Evolutionary conservation across 1,284 basidiomycete genomes (phyloP).

Genomic region (Ceratobasidium sp.): DNA sequence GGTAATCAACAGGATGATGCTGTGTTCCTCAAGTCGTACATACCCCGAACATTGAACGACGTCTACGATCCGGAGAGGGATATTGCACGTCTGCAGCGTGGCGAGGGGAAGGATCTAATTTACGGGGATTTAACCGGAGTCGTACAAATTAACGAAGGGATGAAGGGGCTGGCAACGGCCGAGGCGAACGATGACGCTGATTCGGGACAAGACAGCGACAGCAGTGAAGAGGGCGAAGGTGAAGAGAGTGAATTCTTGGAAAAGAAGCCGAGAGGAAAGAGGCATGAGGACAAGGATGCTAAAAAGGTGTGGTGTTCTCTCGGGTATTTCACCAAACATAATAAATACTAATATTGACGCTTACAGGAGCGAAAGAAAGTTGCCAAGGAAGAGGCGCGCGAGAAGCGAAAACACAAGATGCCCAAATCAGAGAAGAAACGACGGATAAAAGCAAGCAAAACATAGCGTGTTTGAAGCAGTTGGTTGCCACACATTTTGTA

Average conservation of each 20-base stretch:
- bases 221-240: constrained; percentile 44
- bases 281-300: constrained; percentile 88
- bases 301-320: constrained; percentile 71
- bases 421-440: constrained; percentile 92
- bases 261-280: constrained; percentile 76
- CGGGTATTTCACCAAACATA: constrained; percentile 22
- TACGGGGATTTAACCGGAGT: constrained; percentile 70
- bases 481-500: constrained; percentile 3
- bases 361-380: constrained; percentile 86
- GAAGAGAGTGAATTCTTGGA: constrained; percentile 54
- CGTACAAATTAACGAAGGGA: constrained; percentile 29
- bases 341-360: neutral
- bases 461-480: neutral
- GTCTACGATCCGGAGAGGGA: constrained; percentile 93
- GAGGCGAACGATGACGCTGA: constrained; percentile 51
- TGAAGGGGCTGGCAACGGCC: constrained; percentile 45
- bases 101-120: constrained; percentile 76
- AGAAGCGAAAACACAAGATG: constrained; percentile 90
- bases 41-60: constrained; percentile 90
- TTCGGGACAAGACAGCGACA: constrained; percentile 42
- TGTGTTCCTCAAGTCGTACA: constrained; percentile 88
- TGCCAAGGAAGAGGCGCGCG: constrained; percentile 83
- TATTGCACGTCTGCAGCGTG: constrained; percentile 72
- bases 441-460: constrained; percentile 64
- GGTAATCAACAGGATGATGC: constrained; percentile 72